A percentile compares a stretch with the other conserved stretches of the same genome.
Evolutionary conservation across 2,329 filamentous ascomycete genomes (phyloP).

Genomic region (Cladobotryum protrusum): DNA sequence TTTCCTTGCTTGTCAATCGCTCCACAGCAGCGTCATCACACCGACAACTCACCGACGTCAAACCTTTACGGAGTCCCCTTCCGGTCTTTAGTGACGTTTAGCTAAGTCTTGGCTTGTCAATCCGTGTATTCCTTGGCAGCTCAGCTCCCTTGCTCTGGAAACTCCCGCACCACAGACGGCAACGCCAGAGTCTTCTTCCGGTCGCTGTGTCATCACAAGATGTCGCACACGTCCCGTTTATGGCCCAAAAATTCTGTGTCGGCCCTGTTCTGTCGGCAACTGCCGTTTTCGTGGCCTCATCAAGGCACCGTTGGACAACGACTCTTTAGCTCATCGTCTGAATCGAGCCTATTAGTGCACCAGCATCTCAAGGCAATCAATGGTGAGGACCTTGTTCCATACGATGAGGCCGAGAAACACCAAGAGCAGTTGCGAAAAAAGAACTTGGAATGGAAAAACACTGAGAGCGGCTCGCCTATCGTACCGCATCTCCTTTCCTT

Average conservation of each 20-base stretch:
- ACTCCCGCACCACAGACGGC: background rate
- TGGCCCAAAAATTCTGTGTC: background rate
- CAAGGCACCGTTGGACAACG: background rate
- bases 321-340: background rate
- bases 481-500: slow-evolving; percentile 74
- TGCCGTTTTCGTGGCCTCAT: background rate
- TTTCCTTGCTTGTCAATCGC: too few species aligned
- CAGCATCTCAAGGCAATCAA: slow-evolving; percentile 21
- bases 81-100: too few species aligned
- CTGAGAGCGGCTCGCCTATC: slow-evolving; percentile 33
- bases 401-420: slow-evolving; percentile 25
- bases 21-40: too few species aligned
- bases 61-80: too few species aligned
- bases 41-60: too few species aligned
- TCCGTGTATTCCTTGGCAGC: too few species aligned
- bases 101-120: too few species aligned
- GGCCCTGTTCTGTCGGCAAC: background rate
- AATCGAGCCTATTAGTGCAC: slow-evolving; percentile 21
- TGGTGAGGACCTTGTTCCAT: slow-evolving; percentile 17
- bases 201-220: slow-evolving; percentile 5
- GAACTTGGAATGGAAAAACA: slow-evolving; percentile 30
- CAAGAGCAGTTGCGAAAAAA: slow-evolving; percentile 29
- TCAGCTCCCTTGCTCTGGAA: background rate
- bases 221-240: slow-evolving; percentile 7
- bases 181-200: background rate